Percentiles rank a stretch among this genome's conserved stretches.
Evolutionary conservation across 371 early-diverging fungal species (phyloP).

Genomic region (Haplosporangium sp.): DNA sequence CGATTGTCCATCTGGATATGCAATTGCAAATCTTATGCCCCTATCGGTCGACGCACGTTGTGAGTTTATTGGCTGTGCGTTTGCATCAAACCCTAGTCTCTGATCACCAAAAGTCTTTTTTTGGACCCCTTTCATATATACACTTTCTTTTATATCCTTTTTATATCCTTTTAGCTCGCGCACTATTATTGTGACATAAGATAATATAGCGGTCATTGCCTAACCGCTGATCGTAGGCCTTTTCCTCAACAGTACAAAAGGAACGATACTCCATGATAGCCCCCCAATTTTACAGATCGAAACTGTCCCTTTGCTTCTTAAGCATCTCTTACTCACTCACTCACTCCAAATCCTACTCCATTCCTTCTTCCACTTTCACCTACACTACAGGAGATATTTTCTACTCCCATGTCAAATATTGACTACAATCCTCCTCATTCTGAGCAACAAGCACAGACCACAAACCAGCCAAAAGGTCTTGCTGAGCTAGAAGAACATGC

Average conservation of each 20-base stretch:
- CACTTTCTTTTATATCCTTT: background rate
- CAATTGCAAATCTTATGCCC: background rate
- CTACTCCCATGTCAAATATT: background rate
- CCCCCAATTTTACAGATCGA: no score
- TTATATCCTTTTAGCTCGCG: background rate
- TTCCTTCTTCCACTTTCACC: no score
- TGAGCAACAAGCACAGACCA: background rate
- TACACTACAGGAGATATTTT: background rate
- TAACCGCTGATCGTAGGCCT: background rate
- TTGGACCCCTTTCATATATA: background rate
- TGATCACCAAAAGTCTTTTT: background rate
- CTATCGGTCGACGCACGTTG: constrained; percentile 2
- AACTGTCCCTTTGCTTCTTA: no score
- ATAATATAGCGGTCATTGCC: background rate
- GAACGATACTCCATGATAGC: background rate
- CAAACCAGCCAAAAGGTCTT: constrained; percentile 21
- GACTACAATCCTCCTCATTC: background rate
- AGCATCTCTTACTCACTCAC: background rate
- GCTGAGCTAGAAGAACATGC: constrained; percentile 38
- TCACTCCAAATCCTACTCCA: background rate
- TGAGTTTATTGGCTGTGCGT: constrained; percentile 1
- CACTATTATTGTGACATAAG: background rate
- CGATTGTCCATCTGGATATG: background rate
- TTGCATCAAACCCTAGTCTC: background rate
- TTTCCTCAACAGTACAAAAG: constrained; percentile 20